Conservation (phyloP, 2,329 filamentous ascomycete species). For the Sporothrix curviconia region DNA sequence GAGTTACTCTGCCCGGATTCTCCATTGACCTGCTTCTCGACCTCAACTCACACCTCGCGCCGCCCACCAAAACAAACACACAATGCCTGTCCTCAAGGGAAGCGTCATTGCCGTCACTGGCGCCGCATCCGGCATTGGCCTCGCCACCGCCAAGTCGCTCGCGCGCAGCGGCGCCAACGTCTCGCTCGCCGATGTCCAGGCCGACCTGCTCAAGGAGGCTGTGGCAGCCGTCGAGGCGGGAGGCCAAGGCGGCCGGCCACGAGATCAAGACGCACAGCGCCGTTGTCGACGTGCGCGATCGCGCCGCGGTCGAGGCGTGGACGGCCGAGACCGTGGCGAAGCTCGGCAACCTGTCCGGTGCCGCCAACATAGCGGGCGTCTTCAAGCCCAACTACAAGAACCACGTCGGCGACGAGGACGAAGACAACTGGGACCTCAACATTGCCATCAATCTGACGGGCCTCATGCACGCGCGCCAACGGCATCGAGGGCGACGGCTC, state of each 20-base stretch:
- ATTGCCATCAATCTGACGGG: constrained; percentile 45
- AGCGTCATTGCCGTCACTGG: constrained; percentile 16
- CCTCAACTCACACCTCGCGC: too few relatives aligned
- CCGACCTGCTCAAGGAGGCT: constrained; percentile 25
- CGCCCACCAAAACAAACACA: background rate
- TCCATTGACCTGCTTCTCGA: too few relatives aligned
- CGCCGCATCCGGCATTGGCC: constrained; percentile 39
- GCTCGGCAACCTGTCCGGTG: constrained; percentile 47
- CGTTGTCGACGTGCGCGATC: constrained; percentile 12
- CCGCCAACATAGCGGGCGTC: constrained; percentile 48
- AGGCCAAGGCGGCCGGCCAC: constrained; percentile 7
- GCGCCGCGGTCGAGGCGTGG: constrained; percentile 43
- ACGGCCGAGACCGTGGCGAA: constrained; percentile 38
- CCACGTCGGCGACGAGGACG: constrained; percentile 37
- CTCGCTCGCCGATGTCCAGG: constrained; percentile 40
- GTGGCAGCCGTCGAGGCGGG: background rate
- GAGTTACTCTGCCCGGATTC: too few relatives aligned
- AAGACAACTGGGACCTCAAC: constrained; percentile 43
- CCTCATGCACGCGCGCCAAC: constrained; percentile 35
- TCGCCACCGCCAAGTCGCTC: constrained; percentile 38
- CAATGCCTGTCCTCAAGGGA: constrained; percentile 6
- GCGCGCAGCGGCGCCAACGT: constrained; percentile 35
- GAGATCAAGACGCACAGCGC: background rate
- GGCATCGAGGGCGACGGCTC: constrained; percentile 9
- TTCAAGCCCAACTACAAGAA: constrained; percentile 37